Percentiles rank a stretch among this genome's conserved stretches.
These are phyloP conservation scores for Skeletonema tropicum DNA, from an alignment of 108 stramenopile species.

Conservation along the genomic window DNA sequence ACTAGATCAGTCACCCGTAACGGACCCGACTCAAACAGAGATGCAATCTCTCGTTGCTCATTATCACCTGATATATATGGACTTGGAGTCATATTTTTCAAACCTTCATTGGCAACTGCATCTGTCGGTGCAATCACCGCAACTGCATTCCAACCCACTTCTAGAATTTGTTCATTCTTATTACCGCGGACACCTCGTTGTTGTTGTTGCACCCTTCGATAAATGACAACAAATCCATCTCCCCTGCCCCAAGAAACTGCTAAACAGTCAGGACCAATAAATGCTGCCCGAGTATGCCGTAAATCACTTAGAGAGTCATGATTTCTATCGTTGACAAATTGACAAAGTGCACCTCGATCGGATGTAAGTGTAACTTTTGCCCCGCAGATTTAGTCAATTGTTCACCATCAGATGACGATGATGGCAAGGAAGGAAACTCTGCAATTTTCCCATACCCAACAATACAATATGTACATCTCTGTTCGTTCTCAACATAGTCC, in stretches of 20 bases:
- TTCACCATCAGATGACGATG: not conserved
- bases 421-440: conserved; percentile 17
- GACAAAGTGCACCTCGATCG: conserved; percentile 17
- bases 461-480: conserved; percentile 15
- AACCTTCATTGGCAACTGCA: conserved; percentile 27
- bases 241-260: conserved; percentile 78
- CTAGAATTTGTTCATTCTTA: conserved; percentile 15
- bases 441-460: conserved; percentile 38
- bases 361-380: conserved; percentile 32
- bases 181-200: not conserved
- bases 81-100: conserved; percentile 16
- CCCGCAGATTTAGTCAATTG: not conserved
- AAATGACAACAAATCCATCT: conserved; percentile 71
- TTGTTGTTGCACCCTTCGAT: conserved; percentile 52
- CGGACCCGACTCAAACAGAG: conserved; percentile 29
- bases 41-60: conserved; percentile 6
- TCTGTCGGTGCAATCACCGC: conserved; percentile 29
- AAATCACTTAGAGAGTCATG: conserved; percentile 28
- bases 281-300: conserved; percentile 56
- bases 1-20: conserved; percentile 42
- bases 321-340: not conserved
- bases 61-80: conserved; percentile 6
- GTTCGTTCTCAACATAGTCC: not conserved
- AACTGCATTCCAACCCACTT: conserved; percentile 46
- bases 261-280: conserved; percentile 68